Evolutionary conservation across 176 grass and related monocot genomes (phyloP), one percentile per base, ranked within the genome.

Genomic region (Triticum urartu): DNA sequence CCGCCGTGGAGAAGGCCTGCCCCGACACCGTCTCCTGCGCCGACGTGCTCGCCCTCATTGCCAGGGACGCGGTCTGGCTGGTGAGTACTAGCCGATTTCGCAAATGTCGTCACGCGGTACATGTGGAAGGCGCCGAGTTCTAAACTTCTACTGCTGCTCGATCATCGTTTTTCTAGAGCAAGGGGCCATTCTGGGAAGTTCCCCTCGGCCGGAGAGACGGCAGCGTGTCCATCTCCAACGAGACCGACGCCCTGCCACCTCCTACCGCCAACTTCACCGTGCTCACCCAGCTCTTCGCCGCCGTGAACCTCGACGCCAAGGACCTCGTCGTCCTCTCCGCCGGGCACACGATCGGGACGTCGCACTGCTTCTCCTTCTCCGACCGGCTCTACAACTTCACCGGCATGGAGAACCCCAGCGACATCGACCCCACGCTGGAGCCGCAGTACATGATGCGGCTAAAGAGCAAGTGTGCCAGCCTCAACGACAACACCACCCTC

Each of bases 351-450:
- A 92, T 98, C 33, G 96, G 96, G 18, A 98, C 83, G 1, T 84
- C 91, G 1, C 90, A 98, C 81, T 98, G 96, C 86, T 52, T 73
- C 45, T 66, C 86, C 58, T 92, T 95, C 81, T 71, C 40, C 2
- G 84, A 95, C 88, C 84, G 95, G 0, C 76, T 95, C 63, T 95
- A 94, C 88, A 98, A 98, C 90, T 99, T 90, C 78, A 99, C 97
- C 10, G 92, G 97, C 25, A 32, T 81, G 43, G 91, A 85, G 67
- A 94, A 84, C 81, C 47, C 69, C 38, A 68, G 15, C 72, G 92
- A 97, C 78, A 70, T 82, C 78, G 95, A 97, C 77, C 91, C 82
- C 6, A 79, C 89, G 69, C 68, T 95, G 68, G 91, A 92, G 26
- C 6, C 0, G 7, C 9, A 42, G 36, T 95, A 95, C 91, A 95